These are phyloP conservation scores for Phytophthora parvispora DNA, from an alignment of 352 stramenopile genomes.

Conservation along the genomic window DNA sequence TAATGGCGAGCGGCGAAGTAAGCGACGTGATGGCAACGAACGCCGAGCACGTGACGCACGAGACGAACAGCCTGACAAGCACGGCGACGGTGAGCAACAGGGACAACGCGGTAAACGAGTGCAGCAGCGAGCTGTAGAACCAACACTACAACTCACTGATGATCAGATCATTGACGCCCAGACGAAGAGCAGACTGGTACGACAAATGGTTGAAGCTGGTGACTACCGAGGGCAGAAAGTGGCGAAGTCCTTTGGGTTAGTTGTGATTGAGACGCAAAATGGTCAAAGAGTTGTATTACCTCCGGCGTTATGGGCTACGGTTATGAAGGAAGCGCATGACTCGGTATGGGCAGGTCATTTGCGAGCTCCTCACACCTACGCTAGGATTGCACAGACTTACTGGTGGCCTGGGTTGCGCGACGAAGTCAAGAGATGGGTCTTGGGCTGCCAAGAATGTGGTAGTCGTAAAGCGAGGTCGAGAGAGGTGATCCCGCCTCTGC, in stretches of 20 bases:
- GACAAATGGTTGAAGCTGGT: neutral
- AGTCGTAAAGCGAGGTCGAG: neutral
- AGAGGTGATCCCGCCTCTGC: neutral
- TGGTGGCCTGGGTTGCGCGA: neutral
- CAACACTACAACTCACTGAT: neutral
- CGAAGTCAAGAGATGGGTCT: neutral
- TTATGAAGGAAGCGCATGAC: neutral
- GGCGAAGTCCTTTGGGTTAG: neutral
- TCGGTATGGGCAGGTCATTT: neutral
- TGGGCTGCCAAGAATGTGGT: neutral
- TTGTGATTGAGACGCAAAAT: neutral
- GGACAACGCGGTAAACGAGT: neutral
- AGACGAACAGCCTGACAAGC: no score
- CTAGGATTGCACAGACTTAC: neutral
- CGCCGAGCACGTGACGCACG: no score
- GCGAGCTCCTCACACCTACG: neutral
- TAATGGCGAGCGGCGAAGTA: no score
- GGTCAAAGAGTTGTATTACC: neutral
- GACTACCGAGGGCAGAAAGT: no score
- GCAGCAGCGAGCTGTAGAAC: neutral
- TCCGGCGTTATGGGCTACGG: neutral
- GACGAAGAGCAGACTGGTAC: neutral
- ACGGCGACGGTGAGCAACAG: no score
- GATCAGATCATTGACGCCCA: neutral
- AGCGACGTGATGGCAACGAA: no score